phyloP scores from a whole-genome alignment of 78 protist genomes.

The Mantamonas sphyraenae region DNA sequence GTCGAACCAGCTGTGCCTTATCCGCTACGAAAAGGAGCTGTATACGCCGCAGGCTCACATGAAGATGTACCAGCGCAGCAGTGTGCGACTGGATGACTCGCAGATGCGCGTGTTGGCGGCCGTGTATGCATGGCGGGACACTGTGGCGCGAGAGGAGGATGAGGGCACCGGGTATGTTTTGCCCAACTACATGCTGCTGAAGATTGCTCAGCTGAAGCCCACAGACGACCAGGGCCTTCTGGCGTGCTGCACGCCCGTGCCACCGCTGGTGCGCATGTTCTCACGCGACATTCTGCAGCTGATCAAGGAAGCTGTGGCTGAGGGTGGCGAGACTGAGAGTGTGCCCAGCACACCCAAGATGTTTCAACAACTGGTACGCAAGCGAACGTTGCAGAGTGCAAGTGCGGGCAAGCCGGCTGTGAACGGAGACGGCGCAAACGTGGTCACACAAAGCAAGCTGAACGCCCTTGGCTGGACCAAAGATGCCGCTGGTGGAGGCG shows the following conservation, averaged over 20 bases:
- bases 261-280: not conserved
- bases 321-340: no score
- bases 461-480: no score
- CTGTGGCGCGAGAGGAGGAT: slow-evolving; percentile 64
- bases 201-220: slow-evolving; percentile 18
- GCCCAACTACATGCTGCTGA: slow-evolving; percentile 18
- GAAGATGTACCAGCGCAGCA: not conserved
- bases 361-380: no score
- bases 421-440: no score
- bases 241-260: slow-evolving; percentile 8
- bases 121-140: slow-evolving; percentile 76
- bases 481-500: no score
- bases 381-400: no score
- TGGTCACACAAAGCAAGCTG: no score
- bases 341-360: no score
- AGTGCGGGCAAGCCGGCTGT: no score
- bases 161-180: slow-evolving; percentile 60
- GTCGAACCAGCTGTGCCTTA: slow-evolving; percentile 39
- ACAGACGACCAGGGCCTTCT: not conserved
- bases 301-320: no score
- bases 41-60: slow-evolving; percentile 4
- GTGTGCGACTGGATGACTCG: not conserved
- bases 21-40: slow-evolving; percentile 52
- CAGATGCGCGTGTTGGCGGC: slow-evolving; percentile 31
- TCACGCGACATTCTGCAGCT: no score